These are phyloP conservation scores for Excoecaria cochinchinensis DNA, from an alignment of 345 rosid species.

Conservation along the genomic window DNA sequence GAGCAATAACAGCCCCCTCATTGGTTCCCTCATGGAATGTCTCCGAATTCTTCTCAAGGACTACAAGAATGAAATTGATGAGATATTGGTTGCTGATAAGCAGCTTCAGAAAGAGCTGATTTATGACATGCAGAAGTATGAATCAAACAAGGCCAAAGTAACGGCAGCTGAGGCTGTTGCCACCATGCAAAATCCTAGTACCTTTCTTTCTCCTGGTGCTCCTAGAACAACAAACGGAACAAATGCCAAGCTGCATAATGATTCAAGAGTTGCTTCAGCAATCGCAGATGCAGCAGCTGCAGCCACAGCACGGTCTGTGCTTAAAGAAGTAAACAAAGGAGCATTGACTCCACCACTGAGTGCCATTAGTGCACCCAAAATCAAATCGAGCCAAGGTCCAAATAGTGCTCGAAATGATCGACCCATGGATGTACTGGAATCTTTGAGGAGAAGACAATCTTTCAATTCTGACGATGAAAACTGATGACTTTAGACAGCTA, in stretches of 20 bases:
- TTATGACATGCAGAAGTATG: constrained; percentile 88
- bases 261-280: constrained; percentile 54
- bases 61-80: constrained; percentile 91
- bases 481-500: constrained; percentile 2
- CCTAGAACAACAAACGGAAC: constrained; percentile 7
- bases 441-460: constrained; percentile 66
- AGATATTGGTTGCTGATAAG: constrained; percentile 82
- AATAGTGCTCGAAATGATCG: constrained; percentile 35
- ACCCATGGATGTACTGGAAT: constrained; percentile 65
- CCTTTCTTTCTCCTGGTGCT: constrained; percentile 30
- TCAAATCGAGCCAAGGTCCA: constrained; percentile 46
- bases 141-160: constrained; percentile 60
- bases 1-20: constrained; percentile 88
- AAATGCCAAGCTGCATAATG: constrained; percentile 22
- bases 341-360: constrained; percentile 61
- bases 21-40: constrained; percentile 92
- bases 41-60: constrained; percentile 83
- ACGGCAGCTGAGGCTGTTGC: constrained; percentile 52
- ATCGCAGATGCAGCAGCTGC: constrained; percentile 65
- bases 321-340: constrained; percentile 68
- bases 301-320: constrained; percentile 63
- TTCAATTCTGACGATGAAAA: constrained; percentile 69
- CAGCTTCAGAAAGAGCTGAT: constrained; percentile 94
- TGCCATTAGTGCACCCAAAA: constrained; percentile 70
- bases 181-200: constrained; percentile 32